These are phyloP conservation scores for Camillea tinctor DNA, from an alignment of 2,329 filamentous ascomycete genomes.

Conservation along the genomic window DNA sequence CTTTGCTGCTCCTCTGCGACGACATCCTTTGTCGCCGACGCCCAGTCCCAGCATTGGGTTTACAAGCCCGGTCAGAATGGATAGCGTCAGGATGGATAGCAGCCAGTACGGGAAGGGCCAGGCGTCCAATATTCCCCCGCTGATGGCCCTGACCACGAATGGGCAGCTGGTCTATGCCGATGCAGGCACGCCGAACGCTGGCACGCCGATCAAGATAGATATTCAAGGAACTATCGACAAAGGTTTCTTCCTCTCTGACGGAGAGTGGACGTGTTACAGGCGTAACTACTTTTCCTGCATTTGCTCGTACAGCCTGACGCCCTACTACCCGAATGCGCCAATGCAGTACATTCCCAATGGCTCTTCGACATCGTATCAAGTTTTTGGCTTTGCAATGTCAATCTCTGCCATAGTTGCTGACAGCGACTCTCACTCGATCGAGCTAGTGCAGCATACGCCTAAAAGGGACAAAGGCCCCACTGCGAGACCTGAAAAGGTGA, in stretches of 20 bases:
- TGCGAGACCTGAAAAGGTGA: slow-evolving; percentile 67
- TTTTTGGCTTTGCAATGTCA: slow-evolving; percentile 76
- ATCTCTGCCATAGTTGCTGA: slow-evolving; percentile 82
- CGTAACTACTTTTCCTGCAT: slow-evolving; percentile 88
- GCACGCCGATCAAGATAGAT: slow-evolving; percentile 61
- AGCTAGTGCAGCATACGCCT: slow-evolving; percentile 86
- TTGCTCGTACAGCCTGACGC: slow-evolving; percentile 72
- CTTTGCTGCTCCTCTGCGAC: slow-evolving; percentile 47
- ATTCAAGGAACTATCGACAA: slow-evolving; percentile 84
- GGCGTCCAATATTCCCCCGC: slow-evolving; percentile 49
- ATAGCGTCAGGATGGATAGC: slow-evolving; percentile 52
- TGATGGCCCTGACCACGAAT: slow-evolving; percentile 49
- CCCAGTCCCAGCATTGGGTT: slow-evolving; percentile 48
- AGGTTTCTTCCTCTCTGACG: slow-evolving; percentile 78
- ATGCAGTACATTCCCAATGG: slow-evolving; percentile 52
- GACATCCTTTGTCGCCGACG: slow-evolving; percentile 53
- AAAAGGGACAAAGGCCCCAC: slow-evolving; percentile 88
- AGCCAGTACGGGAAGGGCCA: slow-evolving; percentile 42
- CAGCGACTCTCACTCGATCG: slow-evolving; percentile 71
- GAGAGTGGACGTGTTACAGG: slow-evolving; percentile 89
- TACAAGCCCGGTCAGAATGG: slow-evolving; percentile 50
- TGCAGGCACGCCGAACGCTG: slow-evolving; percentile 22
- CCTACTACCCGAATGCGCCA: slow-evolving; percentile 46
- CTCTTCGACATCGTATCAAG: slow-evolving; percentile 58
- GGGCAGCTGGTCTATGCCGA: slow-evolving; percentile 64